Percentiles rank a stretch among this genome's conserved stretches.
These are phyloP conservation scores for Rhodomyrtus psidioides DNA, from an alignment of 441 rosid genomes.

Conservation along the genomic window DNA sequence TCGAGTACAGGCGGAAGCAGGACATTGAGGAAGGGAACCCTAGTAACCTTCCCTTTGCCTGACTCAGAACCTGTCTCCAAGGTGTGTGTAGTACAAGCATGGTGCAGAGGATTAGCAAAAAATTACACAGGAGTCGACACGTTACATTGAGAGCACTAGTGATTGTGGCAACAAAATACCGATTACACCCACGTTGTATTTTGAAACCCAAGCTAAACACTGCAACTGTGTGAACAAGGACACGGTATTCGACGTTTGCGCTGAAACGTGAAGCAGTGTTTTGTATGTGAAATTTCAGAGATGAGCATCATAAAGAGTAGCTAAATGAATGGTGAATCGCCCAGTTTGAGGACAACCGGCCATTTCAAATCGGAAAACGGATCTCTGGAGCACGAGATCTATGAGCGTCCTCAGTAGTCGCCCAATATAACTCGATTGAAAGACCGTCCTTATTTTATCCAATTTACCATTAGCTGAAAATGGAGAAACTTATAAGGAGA, in stretches of 20 bases:
- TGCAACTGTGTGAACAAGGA: background rate
- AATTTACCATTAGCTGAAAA: too few relatives aligned
- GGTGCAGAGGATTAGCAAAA: background rate
- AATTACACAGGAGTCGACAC: too few relatives aligned
- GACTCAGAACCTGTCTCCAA: background rate
- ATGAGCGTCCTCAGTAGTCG: too few relatives aligned
- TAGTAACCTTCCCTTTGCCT: background rate
- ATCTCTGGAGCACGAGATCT: too few relatives aligned
- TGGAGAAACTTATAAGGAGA: too few relatives aligned
- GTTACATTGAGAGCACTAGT: too few relatives aligned
- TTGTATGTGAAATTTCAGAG: background rate
- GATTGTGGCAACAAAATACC: too few relatives aligned
- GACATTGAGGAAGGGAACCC: background rate
- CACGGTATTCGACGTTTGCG: background rate
- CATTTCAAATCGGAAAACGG: background rate
- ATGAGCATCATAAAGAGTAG: background rate
- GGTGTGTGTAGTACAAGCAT: background rate
- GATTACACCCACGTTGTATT: rapidly evolving
- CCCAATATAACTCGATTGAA: too few relatives aligned
- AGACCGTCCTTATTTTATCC: too few relatives aligned
- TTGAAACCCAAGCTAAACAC: background rate
- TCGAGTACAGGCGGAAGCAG: background rate
- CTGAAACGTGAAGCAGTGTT: background rate
- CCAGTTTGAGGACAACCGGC: background rate
- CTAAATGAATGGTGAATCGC: background rate